Percentiles rank a stretch among this genome's conserved stretches.
Evolutionary conservation across 108 stramenopile species (phyloP).

Genomic region (Nitzschia sp.): DNA sequence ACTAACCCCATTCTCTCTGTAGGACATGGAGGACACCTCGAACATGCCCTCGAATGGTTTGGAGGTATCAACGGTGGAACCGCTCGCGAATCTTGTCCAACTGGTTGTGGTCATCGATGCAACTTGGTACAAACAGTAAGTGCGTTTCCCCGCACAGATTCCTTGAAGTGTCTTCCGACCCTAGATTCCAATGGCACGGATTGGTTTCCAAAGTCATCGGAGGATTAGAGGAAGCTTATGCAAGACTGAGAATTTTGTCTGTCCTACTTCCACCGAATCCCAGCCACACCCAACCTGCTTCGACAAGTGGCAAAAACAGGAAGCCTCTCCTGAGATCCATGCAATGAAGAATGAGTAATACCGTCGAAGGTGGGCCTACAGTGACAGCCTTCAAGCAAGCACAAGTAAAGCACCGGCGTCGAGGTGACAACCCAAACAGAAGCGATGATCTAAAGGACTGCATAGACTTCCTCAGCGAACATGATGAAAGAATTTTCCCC

Average conservation of each 20-base stretch:
- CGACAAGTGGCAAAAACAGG: not conserved
- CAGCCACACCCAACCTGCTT: not conserved
- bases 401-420: slow-evolving; percentile 41
- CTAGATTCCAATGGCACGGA: not conserved
- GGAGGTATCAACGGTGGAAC: slow-evolving; percentile 47
- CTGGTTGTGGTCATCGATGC: slow-evolving; percentile 85
- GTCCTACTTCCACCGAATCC: not conserved
- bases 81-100: slow-evolving; percentile 68
- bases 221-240: not conserved
- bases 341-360: not conserved
- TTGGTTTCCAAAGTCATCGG: not conserved
- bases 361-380: not conserved
- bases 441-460: slow-evolving; percentile 36
- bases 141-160: slow-evolving; percentile 44
- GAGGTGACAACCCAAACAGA: slow-evolving; percentile 36
- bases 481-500: slow-evolving; percentile 11
- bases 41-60: slow-evolving; percentile 77
- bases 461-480: slow-evolving; percentile 29
- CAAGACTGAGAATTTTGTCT: not conserved
- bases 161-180: slow-evolving; percentile 19
- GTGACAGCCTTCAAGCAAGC: slow-evolving; percentile 39
- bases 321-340: not conserved
- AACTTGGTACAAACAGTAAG: slow-evolving; percentile 53
- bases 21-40: slow-evolving; percentile 60
- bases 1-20: not conserved